Evolutionary conservation across 1,284 basidiomycete species (phyloP), one percentile per base, ranked within the genome.

Genomic region (Testicularia cyperi): DNA sequence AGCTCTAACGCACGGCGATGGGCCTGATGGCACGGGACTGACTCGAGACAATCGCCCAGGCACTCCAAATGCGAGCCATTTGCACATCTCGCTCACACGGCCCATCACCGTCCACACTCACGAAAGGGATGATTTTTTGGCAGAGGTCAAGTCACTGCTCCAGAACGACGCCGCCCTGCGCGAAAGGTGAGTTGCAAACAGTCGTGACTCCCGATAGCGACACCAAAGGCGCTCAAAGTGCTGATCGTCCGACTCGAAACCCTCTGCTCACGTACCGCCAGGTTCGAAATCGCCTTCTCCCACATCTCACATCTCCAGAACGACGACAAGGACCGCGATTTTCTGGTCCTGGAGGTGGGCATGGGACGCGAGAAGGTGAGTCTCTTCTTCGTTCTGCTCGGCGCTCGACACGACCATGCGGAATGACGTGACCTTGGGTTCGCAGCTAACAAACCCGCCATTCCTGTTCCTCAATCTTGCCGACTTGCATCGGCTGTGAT

Each of bases 71-170:
- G n/a, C 9, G 13, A 6, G 20, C 5, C 44, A 27, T 6, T 49
- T 55, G 0, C 65, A 68, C 40, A 48, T 68, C 13, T 68, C 65
- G 5, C 20, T 68, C 12, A 65, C 61, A 4, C 38, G 65, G 9
- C 65, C 65, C 2, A 54, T 65, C 36, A 60, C 63, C 4, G 51
- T 68, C 3, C 26, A 48, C 13, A 29, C 52, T 23, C 55, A 62
- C 30, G 65, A 68, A 26, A 29, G 56, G 15, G 47, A 57, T 9
- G 49, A 48, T 5, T 65, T 35, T 15, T 9, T 35, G 13, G 13
- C 12, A 32, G 30, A 54, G 32, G 35, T 54, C 35, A 44, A 47
- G n/a, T 43, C 13, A 40, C 49, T 15, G 8, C 26, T 4, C 26
- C 28, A 9, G 49, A 39, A 4, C 18, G 25, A 9, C 20, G 24